These are phyloP conservation scores for Vigna hirtella DNA, from an alignment of 306 rosid genomes.

Conservation along the genomic window DNA sequence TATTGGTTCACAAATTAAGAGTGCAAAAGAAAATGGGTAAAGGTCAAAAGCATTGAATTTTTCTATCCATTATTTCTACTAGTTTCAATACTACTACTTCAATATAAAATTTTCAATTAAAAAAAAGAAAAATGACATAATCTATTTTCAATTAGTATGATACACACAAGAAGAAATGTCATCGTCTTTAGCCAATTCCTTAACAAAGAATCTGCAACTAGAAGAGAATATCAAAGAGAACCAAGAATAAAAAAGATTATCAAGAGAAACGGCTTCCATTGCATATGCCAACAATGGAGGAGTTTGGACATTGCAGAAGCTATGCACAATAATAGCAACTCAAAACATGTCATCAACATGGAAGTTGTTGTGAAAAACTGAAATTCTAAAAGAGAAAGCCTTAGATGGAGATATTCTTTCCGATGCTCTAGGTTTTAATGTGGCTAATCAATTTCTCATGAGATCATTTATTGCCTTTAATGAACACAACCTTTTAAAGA, in stretches of 20 bases:
- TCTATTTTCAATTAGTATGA: neutral
- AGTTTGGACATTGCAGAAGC: neutral
- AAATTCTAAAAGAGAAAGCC: neutral
- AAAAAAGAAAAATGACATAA: no score
- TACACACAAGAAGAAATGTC: neutral
- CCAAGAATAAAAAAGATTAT: neutral
- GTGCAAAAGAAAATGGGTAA: constrained; percentile 6
- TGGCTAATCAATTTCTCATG: constrained; percentile 13
- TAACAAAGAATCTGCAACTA: constrained; percentile 6
- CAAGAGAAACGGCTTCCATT: neutral
- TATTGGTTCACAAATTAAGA: neutral
- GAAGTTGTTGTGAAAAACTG: constrained; percentile 11
- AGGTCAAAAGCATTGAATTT: constrained; percentile 7
- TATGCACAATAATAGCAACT: neutral
- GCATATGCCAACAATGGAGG: neutral
- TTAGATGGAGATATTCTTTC: neutral
- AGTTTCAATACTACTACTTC: neutral
- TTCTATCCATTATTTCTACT: neutral
- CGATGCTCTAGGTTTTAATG: neutral
- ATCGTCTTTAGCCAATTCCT: neutral
- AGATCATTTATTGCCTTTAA: constrained; percentile 4
- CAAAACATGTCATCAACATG: neutral
- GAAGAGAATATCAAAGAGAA: neutral
- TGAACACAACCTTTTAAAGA: neutral
- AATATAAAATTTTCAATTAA: neutral